A percentile compares a stretch with the other conserved stretches of the same genome.
phyloP scores from a whole-genome alignment of 345 rosid genomes.

The Heritiera fomes region DNA sequence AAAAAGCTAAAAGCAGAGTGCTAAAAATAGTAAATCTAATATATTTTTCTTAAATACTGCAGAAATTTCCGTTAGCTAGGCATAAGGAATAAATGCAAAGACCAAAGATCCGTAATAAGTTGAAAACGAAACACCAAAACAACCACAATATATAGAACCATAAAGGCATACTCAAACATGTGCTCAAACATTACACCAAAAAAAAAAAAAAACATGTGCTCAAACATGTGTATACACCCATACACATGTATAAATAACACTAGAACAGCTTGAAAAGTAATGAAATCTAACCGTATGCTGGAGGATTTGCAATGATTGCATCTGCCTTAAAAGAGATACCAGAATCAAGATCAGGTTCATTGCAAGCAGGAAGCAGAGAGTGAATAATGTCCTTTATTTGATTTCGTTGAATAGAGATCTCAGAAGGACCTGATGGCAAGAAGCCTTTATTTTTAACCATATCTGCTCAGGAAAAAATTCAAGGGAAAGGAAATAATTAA shows the following conservation, averaged over 20 bases:
- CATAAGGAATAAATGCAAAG: background rate
- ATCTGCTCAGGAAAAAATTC: slow-evolving; percentile 53
- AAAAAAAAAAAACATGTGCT: background rate
- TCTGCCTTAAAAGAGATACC: slow-evolving; percentile 85
- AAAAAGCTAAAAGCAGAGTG: slow-evolving; percentile 2
- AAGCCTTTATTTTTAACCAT: slow-evolving; percentile 99
- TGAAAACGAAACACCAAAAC: background rate
- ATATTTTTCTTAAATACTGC: background rate
- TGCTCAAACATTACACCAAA: background rate
- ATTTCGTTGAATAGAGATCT: slow-evolving; percentile 83
- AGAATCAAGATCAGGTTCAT: slow-evolving; percentile 86
- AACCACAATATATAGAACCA: background rate
- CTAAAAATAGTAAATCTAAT: background rate
- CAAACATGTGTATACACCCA: background rate
- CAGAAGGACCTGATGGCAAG: slow-evolving; percentile 97
- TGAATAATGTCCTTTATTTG: slow-evolving; percentile 83
- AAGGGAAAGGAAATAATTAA: slow-evolving; percentile 3
- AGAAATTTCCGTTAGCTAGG: background rate
- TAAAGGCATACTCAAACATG: background rate
- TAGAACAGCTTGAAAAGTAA: background rate
- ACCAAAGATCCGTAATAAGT: slow-evolving; percentile 8
- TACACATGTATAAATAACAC: background rate
- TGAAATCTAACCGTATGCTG: slow-evolving; percentile 77
- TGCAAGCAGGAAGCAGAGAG: slow-evolving; percentile 94
- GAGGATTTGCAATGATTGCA: slow-evolving; percentile 98